Base-by-base conservation (phyloP, 1,139 yeast species). In the Geotrichum aggregatum region DNA sequence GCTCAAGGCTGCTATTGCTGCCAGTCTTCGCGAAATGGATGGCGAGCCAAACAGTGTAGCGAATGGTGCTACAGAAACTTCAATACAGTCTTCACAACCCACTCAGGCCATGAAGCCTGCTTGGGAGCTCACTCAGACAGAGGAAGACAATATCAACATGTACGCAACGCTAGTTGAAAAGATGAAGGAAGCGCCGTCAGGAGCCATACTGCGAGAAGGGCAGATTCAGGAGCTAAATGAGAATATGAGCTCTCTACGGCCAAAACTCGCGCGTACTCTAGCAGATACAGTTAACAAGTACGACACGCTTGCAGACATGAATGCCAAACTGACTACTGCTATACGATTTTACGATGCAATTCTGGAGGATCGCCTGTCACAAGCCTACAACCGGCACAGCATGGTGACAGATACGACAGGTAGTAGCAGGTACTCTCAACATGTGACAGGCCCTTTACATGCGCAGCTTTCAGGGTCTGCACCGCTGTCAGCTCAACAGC, bases 1-100 rank as follows among this genome's bases (percentile, higher is more conserved):
- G 42, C 78, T 92, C 82, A 86, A 83, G 65, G 95, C 94, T 1
- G 98, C 98, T 0, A 89, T 92, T 56, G 96, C 87, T n/a, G 97
- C 96, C 0, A 87, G 96, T 68, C 75, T 92, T 58, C 76, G 77
- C 54, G 96, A 88, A 56, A 77, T 84, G 66, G 79, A 84, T 59
- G 70, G 47, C 13, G 3, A 54, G 28, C n/a, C n/a, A n/a, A n/a
- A n/a, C n/a, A n/a, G n/a, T n/a, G n/a, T n/a, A n/a, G n/a, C n/a
- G n/a, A n/a, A n/a, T n/a, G n/a, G n/a, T n/a, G n/a, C n/a, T n/a
- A n/a, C n/a, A n/a, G n/a, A n/a, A n/a, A n/a, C n/a, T n/a, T n/a
- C 41, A 21, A 1, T 65, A 47, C 51, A 60, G 47, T 52, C 65
- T 52, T 50, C 35, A 57, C 36, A 56, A 52, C 19, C 56, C 41